Evolutionary conservation across 148 eudicot genomes (phyloP).

Genomic region (Rhododendron mucronatum): DNA sequence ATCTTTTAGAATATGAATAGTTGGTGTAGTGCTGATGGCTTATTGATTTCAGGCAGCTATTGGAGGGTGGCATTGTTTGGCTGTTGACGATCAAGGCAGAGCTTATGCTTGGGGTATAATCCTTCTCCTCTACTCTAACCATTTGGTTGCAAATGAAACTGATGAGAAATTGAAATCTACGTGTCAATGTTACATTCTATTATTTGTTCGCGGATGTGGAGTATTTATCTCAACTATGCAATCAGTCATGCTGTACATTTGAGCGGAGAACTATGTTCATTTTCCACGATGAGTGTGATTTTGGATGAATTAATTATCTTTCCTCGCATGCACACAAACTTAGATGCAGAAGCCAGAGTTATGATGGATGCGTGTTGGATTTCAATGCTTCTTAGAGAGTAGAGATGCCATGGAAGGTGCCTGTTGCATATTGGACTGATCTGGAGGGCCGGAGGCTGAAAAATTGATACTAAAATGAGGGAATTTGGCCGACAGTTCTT

Average conservation of each 20-base stretch:
- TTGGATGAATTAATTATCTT: not conserved
- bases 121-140: not conserved
- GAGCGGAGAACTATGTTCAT: not conserved
- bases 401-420: not conserved
- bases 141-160: not conserved
- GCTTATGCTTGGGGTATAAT: constrained; percentile 97
- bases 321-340: not conserved
- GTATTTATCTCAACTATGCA: not conserved
- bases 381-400: not conserved
- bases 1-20: not conserved
- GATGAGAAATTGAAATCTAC: not conserved
- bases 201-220: not conserved
- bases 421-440: not conserved
- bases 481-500: not conserved
- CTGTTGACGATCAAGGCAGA: constrained; percentile 97
- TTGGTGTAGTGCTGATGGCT: constrained; percentile 5
- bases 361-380: not conserved
- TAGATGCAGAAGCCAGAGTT: not conserved
- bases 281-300: not conserved
- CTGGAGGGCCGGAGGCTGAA: not conserved
- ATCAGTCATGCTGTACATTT: not conserved
- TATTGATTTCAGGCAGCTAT: constrained; percentile 79
- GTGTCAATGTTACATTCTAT: not conserved
- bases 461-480: not conserved
- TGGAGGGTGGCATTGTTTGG: constrained; percentile 99